These are phyloP conservation scores for Ustilago trichophora DNA, from an alignment of 1,284 basidiomycete genomes.

Conservation along the genomic window DNA sequence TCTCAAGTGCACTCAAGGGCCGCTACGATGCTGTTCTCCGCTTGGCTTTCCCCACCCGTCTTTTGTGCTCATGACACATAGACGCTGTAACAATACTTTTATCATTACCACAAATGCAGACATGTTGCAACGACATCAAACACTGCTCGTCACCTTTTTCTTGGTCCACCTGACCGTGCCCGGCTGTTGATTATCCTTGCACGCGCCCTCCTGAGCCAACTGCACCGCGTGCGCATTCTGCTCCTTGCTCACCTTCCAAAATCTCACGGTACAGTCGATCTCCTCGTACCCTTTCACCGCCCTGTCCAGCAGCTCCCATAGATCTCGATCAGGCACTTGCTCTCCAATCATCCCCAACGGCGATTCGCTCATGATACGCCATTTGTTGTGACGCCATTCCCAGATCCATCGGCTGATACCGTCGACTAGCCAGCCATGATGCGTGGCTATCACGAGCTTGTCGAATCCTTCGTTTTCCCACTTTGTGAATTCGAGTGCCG, in stretches of 20 bases:
- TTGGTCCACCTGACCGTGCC: conserved; percentile 60
- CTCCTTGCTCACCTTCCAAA: conserved; percentile 58
- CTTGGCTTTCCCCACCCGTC: conserved; percentile 9
- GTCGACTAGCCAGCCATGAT: conserved; percentile 62
- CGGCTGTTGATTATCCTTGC: conserved; percentile 56
- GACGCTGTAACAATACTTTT: too few species aligned
- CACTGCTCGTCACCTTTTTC: conserved; percentile 27
- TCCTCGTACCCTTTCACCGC: conserved; percentile 57
- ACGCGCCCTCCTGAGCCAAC: conserved; percentile 58
- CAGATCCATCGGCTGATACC: conserved; percentile 63
- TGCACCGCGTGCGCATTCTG: conserved; percentile 44
- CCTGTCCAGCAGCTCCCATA: conserved; percentile 63
- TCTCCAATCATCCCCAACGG: conserved; percentile 54
- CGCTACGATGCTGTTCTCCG: conserved; percentile 35
- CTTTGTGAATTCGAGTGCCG: conserved; percentile 56
- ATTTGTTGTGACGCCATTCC: conserved; percentile 61
- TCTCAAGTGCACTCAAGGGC: conserved; percentile 21
- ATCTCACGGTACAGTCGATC: conserved; percentile 64
- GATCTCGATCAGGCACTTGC: conserved; percentile 60
- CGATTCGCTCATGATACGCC: conserved; percentile 48
- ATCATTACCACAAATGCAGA: too few species aligned
- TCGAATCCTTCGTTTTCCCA: conserved; percentile 65
- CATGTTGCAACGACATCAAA: not conserved
- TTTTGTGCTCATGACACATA: conserved; percentile 6
- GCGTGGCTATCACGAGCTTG: conserved; percentile 62